Evolutionary conservation across 2,329 filamentous ascomycete genomes (phyloP), one percentile per base, ranked within the genome.

Genomic region (Ceratocystis destructans): DNA sequence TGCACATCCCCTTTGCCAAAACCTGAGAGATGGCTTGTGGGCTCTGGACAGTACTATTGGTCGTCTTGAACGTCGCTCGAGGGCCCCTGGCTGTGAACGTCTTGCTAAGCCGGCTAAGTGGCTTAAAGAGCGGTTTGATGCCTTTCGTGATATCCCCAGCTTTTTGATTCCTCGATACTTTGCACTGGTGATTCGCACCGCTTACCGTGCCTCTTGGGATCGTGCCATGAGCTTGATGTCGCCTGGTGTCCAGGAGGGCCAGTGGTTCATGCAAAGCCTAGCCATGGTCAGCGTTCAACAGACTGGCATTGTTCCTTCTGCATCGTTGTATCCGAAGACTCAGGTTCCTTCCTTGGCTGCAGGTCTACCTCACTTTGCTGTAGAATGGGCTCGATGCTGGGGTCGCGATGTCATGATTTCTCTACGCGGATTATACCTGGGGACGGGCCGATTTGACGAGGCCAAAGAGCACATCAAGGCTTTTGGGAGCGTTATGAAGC

Each of bases 391-490:
- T 62, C 84, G 94, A 71, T 96, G 93, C 75, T 99, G 94, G 94
- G 94, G 95, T 6, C 87, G 94, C 66, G 94, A 99, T 74, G 90
- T 96, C 12, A 97, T 96, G 75, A 99, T 99, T 69, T 94, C 94
- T 15, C 83, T 96, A 50, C 87, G 94, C 63, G 94, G 94, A 55
- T 80, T 99, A n/a, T 90, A 89, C 70, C 83, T 99, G 45, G 91
- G 89, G 50, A 97, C 93, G 10, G 90, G 91, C 1, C 87, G 94
- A 7, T 96, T 88, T 71, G 84, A 82, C 1, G 92, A 96, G 73
- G 94, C 94, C 6, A 92, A 85, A 72, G 91, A 97, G 74, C 95
- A 99, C 72, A 96, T 99, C 67, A 79, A 90, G 68, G 93, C 92
- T 7, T 99, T 99, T 76, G 92, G 89, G 1, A 96, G 91, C 73